Evolutionary conservation across 163 green algal species (phyloP), one percentile per base, ranked within the genome.

Genomic region (Scenedesmus sp.): DNA sequence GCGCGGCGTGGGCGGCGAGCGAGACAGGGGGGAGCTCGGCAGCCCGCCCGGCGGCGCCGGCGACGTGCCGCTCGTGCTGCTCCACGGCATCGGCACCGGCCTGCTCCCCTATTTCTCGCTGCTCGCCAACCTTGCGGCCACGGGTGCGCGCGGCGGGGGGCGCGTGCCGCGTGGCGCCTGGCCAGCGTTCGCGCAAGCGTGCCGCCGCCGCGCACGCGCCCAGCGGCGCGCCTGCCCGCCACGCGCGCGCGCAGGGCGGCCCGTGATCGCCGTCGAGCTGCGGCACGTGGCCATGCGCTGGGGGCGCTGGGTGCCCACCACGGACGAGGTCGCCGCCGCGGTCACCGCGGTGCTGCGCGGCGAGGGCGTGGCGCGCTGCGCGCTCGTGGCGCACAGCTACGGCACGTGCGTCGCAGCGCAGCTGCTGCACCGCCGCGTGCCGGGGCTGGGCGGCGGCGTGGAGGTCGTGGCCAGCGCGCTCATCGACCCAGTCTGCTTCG

Each of bases 31-130:
- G 39, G 11, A 4, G 22, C 58, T 47, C 31, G 65, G 39, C 63
- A 70, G 58, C 34, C 44, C n/a, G n/a, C n/a, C 39, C 11, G 60
- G 47, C 6, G 53, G n/a, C 36, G 50, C 29, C 39, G n/a, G 28
- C 36, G 36, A 63, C 5, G 62, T 65, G 33, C 84, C 84, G 24
- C 24, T 89, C n/a, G 71, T 90, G 64, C 83, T 90, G 69, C 69
- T 86, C 36, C 72, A 80, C 51, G 72, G 72, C 31, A 67, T 77
- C n/a, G 69, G 69, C 1, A 66, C 89, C 69, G 87, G 87, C 4
- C 44, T 92, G 28, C 74, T 92, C 54, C 87, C 87, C 20, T 92
- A 92, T 70, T 60, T 87, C 13, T 77, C 75, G 20, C 80, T 92
- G 28, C 33, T 92, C 26, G 67, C 60, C 64, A 76, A 71, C 64